phyloP scores from a whole-genome alignment of 2,329 filamentous ascomycete genomes.

The Epichloe scottii region DNA sequence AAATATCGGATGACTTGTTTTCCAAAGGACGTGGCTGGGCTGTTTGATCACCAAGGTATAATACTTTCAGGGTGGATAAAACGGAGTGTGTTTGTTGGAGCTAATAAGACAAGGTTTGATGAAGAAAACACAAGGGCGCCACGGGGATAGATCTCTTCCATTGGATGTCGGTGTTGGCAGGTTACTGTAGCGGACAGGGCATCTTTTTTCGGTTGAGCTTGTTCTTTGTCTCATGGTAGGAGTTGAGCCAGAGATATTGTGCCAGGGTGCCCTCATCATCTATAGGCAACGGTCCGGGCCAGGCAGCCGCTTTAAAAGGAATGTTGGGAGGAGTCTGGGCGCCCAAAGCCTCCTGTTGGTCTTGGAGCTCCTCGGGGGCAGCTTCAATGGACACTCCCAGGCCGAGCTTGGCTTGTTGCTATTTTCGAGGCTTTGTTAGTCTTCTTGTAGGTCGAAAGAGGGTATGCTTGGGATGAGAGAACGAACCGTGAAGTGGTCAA shows the following conservation, averaged over 20 bases:
- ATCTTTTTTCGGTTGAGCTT: neutral
- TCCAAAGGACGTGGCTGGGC: neutral
- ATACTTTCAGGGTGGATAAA: neutral
- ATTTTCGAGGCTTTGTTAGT: neutral
- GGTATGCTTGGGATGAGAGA: neutral
- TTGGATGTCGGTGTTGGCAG: neutral
- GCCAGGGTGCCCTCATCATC: conserved; percentile 10
- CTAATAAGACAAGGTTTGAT: neutral
- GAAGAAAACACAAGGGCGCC: neutral
- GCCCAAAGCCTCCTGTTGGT: conserved; percentile 58
- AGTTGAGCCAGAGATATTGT: conserved; percentile 9
- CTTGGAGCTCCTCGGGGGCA: conserved; percentile 72
- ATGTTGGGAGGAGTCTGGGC: conserved; percentile 42
- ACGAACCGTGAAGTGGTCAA: conserved; percentile 89
- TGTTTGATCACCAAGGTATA: neutral
- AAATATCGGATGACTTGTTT: neutral
- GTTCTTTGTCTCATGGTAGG: conserved; percentile 12
- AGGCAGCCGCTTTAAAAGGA: conserved; percentile 39
- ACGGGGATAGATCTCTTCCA: neutral
- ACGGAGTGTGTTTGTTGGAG: neutral
- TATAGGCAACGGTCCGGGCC: neutral
- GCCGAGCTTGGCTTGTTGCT: conserved; percentile 94
- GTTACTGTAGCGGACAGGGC: neutral
- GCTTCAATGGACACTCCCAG: conserved; percentile 87
- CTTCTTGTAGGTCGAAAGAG: conserved; percentile 9